These are phyloP conservation scores for Botrytis squamosa DNA, from an alignment of 2,329 filamentous ascomycete genomes.

Conservation along the genomic window DNA sequence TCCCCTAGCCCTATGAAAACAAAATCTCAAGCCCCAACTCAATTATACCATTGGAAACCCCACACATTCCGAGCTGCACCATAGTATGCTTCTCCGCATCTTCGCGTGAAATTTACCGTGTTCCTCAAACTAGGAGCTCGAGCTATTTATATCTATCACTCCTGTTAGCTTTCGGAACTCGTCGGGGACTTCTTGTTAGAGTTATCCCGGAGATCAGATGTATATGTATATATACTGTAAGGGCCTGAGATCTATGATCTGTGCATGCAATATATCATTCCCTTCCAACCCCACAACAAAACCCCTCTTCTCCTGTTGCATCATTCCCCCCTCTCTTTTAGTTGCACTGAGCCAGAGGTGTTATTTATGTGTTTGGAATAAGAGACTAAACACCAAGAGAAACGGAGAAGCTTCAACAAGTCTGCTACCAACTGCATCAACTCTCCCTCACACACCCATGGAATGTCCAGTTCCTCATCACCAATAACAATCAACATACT, in stretches of 20 bases:
- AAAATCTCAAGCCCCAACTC: background rate
- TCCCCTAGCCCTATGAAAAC: no score
- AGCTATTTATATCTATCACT: background rate
- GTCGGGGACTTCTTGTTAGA: background rate
- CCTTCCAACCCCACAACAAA: background rate
- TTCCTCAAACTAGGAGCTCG: background rate
- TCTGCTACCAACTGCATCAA: background rate
- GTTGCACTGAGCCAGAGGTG: no score
- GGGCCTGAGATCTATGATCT: background rate
- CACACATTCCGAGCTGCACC: background rate
- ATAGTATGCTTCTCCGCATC: background rate
- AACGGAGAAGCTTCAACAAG: no score
- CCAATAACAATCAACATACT: no score
- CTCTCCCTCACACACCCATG: background rate
- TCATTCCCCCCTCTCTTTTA: background rate
- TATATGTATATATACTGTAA: background rate
- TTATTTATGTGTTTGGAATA: no score
- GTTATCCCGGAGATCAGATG: fast-evolving
- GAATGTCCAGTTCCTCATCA: background rate
- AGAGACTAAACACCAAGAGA: no score
- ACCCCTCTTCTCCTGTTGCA: background rate
- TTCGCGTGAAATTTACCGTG: fast-evolving
- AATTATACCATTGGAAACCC: background rate
- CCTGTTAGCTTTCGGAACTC: background rate
- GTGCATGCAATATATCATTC: background rate